Evolutionary conservation across 1,139 yeast species (phyloP), one percentile per base, ranked within the genome.

Genomic region (Taiozyma onychis): DNA sequence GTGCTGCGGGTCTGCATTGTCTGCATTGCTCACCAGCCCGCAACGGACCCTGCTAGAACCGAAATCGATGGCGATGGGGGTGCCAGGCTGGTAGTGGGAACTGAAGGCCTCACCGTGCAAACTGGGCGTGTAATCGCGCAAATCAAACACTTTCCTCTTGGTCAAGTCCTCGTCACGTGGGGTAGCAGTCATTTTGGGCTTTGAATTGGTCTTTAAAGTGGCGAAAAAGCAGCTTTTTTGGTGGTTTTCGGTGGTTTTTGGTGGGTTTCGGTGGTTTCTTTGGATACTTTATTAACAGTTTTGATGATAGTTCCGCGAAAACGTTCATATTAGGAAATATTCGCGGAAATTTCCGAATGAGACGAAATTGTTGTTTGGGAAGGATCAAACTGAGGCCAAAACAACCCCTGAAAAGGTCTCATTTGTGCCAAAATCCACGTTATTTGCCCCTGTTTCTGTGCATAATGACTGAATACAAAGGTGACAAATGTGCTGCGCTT

Each of bases 1-100:
- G 57, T 85, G 80, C 39, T 80, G 73, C 1, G 98, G 97, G 1
- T 57, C 60, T 0, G 57, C 18, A 3, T 69, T 59, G 39, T n/a
- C n/a, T n/a, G n/a, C n/a, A n/a, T n/a, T n/a, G n/a, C 74, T 73
- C 35, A 87, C 81, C 55, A 85, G 75, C 0, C 99, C 99, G 1
- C 85, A 80, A 55, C 95, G 78, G 45, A 88, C 75, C 42, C 76
- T 72, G 47, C 81, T 76, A 3, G 93, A 72, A 2, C 98, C 98
- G 51, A 90, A 70, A 67, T 88, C 96, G 10, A 88, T 71, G 13
- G 95, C 96, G 50, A 91, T 87, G 4, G 97, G 97, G 0, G 76
- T 73, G 3, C 77, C 79, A 2, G 73, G 55, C 46, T 72, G 67
- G 70, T 87, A 87, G 43, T 74, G 71, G 10, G 67, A 57, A 50